Conservation (phyloP, 2,329 filamentous ascomycete genomes). For the Aspergillus glaucus region DNA sequence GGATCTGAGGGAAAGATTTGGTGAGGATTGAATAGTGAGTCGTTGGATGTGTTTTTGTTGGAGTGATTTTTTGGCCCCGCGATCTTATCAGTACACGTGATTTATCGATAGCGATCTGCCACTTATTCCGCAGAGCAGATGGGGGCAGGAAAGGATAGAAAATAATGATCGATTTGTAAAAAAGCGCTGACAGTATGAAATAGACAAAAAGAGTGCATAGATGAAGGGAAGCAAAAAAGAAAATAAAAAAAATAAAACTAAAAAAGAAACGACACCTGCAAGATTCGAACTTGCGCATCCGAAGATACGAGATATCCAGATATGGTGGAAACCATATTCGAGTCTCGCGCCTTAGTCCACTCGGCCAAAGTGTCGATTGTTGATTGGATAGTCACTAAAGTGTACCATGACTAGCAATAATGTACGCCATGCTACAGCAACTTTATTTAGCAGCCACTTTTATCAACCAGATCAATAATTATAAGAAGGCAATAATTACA, state of each 20-base stretch:
- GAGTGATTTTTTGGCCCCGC: neutral
- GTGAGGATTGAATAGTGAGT: neutral
- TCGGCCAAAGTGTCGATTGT: neutral
- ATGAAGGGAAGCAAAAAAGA: neutral
- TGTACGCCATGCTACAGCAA: no score
- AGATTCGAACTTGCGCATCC: conserved; percentile 1
- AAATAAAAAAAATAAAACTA: neutral
- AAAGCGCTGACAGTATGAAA: no score
- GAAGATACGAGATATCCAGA: neutral
- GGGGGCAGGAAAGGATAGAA: no score
- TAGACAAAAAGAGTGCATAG: neutral
- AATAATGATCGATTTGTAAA: no score
- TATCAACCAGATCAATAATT: no score
- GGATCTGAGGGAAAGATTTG: neutral
- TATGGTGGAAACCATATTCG: neutral
- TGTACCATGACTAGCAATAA: accelerated
- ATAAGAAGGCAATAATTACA: no score
- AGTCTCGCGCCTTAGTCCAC: neutral
- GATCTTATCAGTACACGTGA: no score
- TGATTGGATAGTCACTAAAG: neutral
- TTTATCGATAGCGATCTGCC: no score
- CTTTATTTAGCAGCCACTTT: no score
- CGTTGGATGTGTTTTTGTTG: neutral
- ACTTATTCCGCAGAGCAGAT: no score
- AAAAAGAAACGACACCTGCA: neutral